Evolutionary conservation across 306 rosid genomes (phyloP).

Genomic region (Vigna radiata): DNA sequence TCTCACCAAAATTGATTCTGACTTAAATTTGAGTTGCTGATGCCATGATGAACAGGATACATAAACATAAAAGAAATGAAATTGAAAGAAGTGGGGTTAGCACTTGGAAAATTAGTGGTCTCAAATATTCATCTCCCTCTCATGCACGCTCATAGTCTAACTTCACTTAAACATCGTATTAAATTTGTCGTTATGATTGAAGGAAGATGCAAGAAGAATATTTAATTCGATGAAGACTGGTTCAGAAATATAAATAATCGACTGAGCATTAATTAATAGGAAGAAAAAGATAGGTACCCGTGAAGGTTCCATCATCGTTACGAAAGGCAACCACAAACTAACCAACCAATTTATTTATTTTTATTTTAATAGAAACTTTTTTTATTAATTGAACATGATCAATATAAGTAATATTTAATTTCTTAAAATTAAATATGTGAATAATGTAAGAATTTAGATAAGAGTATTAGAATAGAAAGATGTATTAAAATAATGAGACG

Average conservation of each 20-base stretch:
- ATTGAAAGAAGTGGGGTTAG: constrained; percentile 15
- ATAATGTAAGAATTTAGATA: too few species aligned
- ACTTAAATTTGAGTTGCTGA: constrained; percentile 32
- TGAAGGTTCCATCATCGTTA: too few species aligned
- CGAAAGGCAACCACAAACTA: too few species aligned
- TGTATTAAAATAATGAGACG: too few species aligned
- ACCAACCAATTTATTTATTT: too few species aligned
- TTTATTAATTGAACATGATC: too few species aligned
- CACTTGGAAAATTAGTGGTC: constrained; percentile 21
- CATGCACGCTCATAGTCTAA: neutral
- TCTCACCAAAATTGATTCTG: too few species aligned
- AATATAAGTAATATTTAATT: too few species aligned
- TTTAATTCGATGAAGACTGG: neutral
- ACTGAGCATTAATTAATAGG: neutral
- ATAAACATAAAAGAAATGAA: constrained; percentile 6
- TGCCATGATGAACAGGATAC: neutral
- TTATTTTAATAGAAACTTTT: too few species aligned
- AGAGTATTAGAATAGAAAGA: too few species aligned
- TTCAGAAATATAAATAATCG: neutral
- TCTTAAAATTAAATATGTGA: too few species aligned
- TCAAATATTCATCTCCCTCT: neutral
- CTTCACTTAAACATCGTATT: constrained; percentile 26
- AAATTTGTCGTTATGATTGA: neutral
- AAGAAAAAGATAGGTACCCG: too few species aligned
- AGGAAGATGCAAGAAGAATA: neutral